A percentile compares a stretch with the other conserved stretches of the same genome.
phyloP scores from a whole-genome alignment of 2,329 filamentous ascomycete species.

The Nakataea oryzae region DNA sequence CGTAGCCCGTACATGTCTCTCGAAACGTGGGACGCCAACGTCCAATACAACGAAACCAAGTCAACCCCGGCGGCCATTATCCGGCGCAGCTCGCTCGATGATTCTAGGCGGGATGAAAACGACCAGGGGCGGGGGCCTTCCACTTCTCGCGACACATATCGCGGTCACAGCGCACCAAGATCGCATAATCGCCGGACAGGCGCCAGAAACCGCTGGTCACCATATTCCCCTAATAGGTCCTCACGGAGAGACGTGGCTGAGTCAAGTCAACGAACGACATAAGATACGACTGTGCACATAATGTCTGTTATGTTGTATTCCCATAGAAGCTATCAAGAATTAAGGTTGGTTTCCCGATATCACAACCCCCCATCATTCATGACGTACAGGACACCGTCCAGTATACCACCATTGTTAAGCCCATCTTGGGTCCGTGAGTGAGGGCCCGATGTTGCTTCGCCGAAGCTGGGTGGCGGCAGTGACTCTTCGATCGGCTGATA shows the following conservation, averaged over 20 bases:
- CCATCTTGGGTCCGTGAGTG: neutral
- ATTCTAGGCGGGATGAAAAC: neutral
- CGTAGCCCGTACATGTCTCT: constrained; percentile 66
- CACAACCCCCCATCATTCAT: too few relatives aligned
- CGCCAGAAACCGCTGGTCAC: neutral
- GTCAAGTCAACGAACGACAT: neutral
- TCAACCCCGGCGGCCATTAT: neutral
- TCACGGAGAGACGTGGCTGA: neutral
- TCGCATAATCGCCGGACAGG: neutral
- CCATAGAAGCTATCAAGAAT: neutral
- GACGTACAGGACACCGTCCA: neutral
- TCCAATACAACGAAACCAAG: constrained; percentile 48
- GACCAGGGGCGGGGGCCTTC: neutral
- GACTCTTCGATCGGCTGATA: neutral
- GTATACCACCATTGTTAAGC: neutral
- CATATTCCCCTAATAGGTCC: neutral
- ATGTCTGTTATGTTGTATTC: neutral
- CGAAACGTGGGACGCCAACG: constrained; percentile 68
- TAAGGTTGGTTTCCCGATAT: neutral
- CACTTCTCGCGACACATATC: neutral
- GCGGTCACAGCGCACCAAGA: neutral
- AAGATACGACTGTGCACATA: neutral
- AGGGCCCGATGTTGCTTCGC: neutral
- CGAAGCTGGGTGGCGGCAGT: neutral
- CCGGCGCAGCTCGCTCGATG: too few relatives aligned